Percentiles rank a stretch among this genome's conserved stretches.
phyloP scores from a whole-genome alignment of 2,329 filamentous ascomycete species.

The Penicillium polonicum region DNA sequence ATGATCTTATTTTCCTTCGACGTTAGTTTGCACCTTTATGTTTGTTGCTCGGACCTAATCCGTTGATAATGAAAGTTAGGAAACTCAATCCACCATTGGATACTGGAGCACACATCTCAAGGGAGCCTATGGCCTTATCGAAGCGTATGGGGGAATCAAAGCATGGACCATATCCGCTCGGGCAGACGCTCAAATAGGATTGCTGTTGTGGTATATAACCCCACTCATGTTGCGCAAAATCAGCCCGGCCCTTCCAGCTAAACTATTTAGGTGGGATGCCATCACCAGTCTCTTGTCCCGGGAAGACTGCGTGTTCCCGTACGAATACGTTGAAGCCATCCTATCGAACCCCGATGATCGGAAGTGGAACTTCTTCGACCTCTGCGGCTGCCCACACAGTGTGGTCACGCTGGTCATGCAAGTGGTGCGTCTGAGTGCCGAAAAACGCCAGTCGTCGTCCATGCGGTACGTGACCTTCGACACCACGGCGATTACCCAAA shows the following conservation, averaged over 20 bases:
- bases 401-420: neutral
- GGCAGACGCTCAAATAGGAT: neutral
- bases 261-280: neutral
- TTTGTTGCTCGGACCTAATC: neutral
- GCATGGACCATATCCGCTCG: neutral
- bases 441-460: neutral
- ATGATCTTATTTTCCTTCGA: neutral
- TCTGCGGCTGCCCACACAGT: neutral
- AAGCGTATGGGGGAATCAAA: neutral
- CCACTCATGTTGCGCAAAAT: neutral
- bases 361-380: neutral
- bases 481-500: neutral
- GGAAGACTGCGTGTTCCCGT: neutral
- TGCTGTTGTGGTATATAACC: neutral
- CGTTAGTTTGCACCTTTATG: neutral
- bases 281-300: neutral
- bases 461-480: neutral
- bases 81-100: neutral
- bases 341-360: neutral
- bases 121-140: neutral
- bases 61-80: neutral
- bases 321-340: neutral
- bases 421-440: neutral
- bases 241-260: neutral
- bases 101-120: neutral